A percentile compares a stretch with the other conserved stretches of the same genome.
Conservation (phyloP, 768 basidiomycete species). For the Clathrus columnatus region DNA sequence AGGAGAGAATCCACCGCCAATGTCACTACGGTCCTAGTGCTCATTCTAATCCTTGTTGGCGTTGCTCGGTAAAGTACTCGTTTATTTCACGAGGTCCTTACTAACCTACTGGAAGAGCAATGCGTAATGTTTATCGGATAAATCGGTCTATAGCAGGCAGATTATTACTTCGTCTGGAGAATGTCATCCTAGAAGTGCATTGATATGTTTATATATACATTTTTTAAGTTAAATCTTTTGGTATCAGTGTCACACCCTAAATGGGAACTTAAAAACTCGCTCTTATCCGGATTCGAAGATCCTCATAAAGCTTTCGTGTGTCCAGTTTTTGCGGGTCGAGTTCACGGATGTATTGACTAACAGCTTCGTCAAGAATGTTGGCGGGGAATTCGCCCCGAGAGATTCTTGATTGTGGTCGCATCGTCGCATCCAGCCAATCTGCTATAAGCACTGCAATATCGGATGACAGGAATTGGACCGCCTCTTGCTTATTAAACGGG, state of each 20-base stretch:
- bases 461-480: constrained; percentile 70
- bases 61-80: constrained; percentile 42
- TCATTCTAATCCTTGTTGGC: constrained; percentile 52
- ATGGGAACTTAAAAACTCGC: constrained; percentile 51
- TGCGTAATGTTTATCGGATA: constrained; percentile 59
- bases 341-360: constrained; percentile 68
- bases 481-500: constrained; percentile 73
- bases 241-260: constrained; percentile 6
- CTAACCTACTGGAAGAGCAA: constrained; percentile 38
- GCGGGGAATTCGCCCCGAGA: constrained; percentile 66
- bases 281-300: constrained; percentile 60
- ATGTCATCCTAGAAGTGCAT: constrained; percentile 71
- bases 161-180: constrained; percentile 61
- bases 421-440: constrained; percentile 77
- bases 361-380: constrained; percentile 61
- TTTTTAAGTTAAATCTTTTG: constrained; percentile 11
- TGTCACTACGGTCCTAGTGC: constrained; percentile 55
- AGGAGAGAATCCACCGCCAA: constrained; percentile 48
- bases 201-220: constrained; percentile 21
- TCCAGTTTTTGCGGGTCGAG: constrained; percentile 53
- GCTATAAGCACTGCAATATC: constrained; percentile 74
- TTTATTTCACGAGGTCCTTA: neutral
- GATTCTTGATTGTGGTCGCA: constrained; percentile 57
- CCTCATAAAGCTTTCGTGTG: constrained; percentile 58
- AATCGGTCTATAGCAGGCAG: constrained; percentile 53